phyloP scores from a whole-genome alignment of 78 protist genomes.

The Dictyostelium purpureum region DNA sequence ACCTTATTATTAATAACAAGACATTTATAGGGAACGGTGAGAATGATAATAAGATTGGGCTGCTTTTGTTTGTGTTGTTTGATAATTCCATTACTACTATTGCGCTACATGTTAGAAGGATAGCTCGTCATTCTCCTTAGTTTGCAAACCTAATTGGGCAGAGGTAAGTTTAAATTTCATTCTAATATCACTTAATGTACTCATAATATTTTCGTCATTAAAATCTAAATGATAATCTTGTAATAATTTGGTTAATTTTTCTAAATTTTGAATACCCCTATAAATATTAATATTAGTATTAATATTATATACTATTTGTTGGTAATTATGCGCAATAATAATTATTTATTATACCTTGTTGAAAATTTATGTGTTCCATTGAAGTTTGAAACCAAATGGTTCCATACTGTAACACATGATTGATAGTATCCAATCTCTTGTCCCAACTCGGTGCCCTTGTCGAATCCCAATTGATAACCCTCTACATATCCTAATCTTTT shows the following conservation, averaged over 20 bases:
- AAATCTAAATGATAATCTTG: slow-evolving; percentile 58
- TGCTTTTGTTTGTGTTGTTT: not conserved
- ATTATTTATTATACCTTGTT: slow-evolving; percentile 2
- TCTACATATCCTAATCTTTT: slow-evolving; percentile 60
- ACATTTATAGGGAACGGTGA: too few species aligned
- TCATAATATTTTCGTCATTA: slow-evolving; percentile 42
- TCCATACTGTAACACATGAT: slow-evolving; percentile 52
- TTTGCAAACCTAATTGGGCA: slow-evolving; percentile 52
- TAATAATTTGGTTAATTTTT: slow-evolving; percentile 44
- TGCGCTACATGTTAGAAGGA: slow-evolving; percentile 31
- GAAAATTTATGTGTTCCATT: slow-evolving; percentile 40
- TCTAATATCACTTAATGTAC: slow-evolving; percentile 25
- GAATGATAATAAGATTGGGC: too few species aligned
- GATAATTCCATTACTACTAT: not conserved
- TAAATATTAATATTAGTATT: not conserved
- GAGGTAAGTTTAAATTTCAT: slow-evolving; percentile 44
- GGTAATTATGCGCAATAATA: too few species aligned
- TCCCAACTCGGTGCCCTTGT: slow-evolving; percentile 58
- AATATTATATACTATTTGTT: not conserved
- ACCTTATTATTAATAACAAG: too few species aligned
- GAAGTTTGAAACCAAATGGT: not conserved
- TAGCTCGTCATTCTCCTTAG: slow-evolving; percentile 44
- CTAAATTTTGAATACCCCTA: slow-evolving; percentile 40
- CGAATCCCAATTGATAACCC: slow-evolving; percentile 61
- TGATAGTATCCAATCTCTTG: slow-evolving; percentile 75